Conservation (phyloP, 2,329 filamentous ascomycete species). For the Colletotrichum acutatum region DNA sequence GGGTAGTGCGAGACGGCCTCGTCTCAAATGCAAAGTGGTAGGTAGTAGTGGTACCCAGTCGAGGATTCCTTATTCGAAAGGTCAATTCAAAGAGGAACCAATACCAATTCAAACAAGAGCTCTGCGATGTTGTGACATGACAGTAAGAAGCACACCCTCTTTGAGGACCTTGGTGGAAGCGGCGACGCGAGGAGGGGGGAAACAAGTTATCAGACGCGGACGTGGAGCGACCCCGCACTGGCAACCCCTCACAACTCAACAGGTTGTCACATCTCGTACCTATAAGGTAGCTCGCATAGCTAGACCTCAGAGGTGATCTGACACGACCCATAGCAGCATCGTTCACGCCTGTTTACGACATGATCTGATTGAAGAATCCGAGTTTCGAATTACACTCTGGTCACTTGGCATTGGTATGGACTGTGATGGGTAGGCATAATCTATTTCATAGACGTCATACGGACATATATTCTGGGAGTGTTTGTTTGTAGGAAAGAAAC, state of each 20-base stretch:
- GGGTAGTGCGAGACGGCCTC: too few relatives aligned
- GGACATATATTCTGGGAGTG: conserved; percentile 30
- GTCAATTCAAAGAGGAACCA: neutral
- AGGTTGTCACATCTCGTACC: too few relatives aligned
- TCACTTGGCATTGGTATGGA: neutral
- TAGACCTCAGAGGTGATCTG: neutral
- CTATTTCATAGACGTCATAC: conserved; percentile 35
- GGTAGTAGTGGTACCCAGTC: too few relatives aligned
- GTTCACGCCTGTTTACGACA: too few relatives aligned
- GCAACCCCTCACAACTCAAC: neutral
- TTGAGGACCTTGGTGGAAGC: neutral
- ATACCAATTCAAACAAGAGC: neutral
- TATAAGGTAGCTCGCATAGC: neutral
- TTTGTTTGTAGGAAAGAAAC: conserved; percentile 30
- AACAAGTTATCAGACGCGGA: too few relatives aligned
- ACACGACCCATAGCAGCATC: too few relatives aligned
- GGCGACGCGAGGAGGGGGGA: neutral
- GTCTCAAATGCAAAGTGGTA: too few relatives aligned
- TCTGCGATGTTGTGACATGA: neutral
- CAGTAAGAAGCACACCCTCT: too few relatives aligned
- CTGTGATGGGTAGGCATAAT: conserved; percentile 33
- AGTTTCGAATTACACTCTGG: too few relatives aligned
- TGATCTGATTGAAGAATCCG: too few relatives aligned
- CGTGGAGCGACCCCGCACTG: neutral
- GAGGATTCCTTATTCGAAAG: too few relatives aligned